phyloP scores from a whole-genome alignment of 2,329 filamentous ascomycete species.

The Stagonosporopsis rhizophila region DNA sequence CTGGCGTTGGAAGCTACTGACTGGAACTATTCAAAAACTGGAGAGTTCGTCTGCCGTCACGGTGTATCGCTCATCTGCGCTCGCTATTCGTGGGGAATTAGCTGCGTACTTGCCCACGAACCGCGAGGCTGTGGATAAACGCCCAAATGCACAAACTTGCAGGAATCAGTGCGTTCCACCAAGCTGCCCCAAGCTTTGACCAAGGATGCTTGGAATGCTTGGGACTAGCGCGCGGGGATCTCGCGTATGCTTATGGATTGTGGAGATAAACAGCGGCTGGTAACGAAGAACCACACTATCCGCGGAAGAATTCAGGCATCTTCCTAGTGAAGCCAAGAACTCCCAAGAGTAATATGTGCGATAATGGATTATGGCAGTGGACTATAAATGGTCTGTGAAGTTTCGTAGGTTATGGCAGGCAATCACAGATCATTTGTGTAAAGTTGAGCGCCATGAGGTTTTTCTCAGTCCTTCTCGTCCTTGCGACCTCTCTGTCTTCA shows the following conservation, averaged over 20 bases:
- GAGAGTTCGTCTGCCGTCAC: no score
- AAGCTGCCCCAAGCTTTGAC: slow-evolving; percentile 30
- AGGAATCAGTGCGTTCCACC: not conserved
- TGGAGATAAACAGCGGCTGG: slow-evolving; percentile 21
- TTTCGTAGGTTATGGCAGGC: not conserved
- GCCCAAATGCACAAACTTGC: slow-evolving; percentile 33
- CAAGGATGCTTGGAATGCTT: slow-evolving; percentile 23
- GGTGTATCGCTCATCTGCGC: not conserved
- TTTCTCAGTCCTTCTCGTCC: slow-evolving; percentile 21
- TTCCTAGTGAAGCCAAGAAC: not conserved
- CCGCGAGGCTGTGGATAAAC: slow-evolving; percentile 1
- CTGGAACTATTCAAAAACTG: no score
- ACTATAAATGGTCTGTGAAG: slow-evolving; percentile 4
- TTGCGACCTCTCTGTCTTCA: slow-evolving; percentile 23
- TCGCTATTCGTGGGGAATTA: slow-evolving; percentile 20
- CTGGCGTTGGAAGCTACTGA: no score
- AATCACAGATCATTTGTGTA: not conserved
- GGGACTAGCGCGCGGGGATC: slow-evolving; percentile 27
- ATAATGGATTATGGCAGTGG: not conserved
- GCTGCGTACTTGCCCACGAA: slow-evolving; percentile 12
- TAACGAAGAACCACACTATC: not conserved
- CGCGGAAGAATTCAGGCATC: slow-evolving; percentile 24
- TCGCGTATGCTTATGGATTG: slow-evolving; percentile 19
- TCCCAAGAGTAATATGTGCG: slow-evolving; percentile 1
- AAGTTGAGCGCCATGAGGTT: slow-evolving; percentile 29